Base-by-base conservation (phyloP, 352 stramenopile genomes). In the Globisporangium okanoganense region DNA sequence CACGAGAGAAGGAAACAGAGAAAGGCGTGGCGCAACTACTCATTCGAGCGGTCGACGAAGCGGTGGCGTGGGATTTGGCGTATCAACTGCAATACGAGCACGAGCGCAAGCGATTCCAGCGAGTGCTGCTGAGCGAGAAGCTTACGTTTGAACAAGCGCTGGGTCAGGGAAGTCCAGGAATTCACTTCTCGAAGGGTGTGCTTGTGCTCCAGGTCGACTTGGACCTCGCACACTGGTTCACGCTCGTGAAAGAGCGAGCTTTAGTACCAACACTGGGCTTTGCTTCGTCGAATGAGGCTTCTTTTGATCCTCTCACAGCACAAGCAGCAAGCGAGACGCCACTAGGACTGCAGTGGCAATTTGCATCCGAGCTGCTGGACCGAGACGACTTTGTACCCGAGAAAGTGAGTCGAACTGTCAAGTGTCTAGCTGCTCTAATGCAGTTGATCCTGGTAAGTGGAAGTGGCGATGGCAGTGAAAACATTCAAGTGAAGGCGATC, bases 201-300 rank as follows among this genome's bases (percentile, higher is more conserved):
- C 6, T 90, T 10, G 45, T 89, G 52, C 33, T 92, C n/a, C 78
- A 88, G 10, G 66, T 85, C 1, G 82, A 92, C 40, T 62, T 92
- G 63, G 82, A 92, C 60, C 44, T 92, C 22, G 66, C 79, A n/a
- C 64, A 85, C 29, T 92, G 82, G 76, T 92, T 86, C 55, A 75
- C 68, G 20, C 66, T 92, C 5, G 50, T 73, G 16, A 67, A 74
- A 25, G 36, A 43, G 5, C 29, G 16, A 56, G 31, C 27, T 8
- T 12, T 10, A n/a, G 31, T 16, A 31, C 22, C 49, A 1, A n/a
- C 3, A 24, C 7, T 33, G 8, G 14, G 36, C n/a, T 3, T 13
- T 16, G 41, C 64, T 18, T 49, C 48, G 12, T 36, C 47, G 20
- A n/a, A 24, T 7, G 25, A 53, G 25, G 13, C 13, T n/a, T 43